Percentiles rank a stretch among this genome's conserved stretches.
Conservation (phyloP, 495 filamentous ascomycete genomes). For the Podospora conica region DNA sequence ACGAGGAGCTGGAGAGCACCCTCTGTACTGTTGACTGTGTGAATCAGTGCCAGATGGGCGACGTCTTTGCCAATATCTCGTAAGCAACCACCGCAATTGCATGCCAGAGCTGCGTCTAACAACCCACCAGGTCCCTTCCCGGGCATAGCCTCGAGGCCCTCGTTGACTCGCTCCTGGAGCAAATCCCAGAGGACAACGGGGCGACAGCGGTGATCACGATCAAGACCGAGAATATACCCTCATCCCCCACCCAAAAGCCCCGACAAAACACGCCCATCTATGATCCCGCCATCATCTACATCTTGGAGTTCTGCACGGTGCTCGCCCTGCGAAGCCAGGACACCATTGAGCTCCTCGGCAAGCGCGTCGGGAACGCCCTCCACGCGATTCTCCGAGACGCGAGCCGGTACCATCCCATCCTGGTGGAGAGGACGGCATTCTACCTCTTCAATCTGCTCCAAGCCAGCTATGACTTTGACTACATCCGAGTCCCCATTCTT, state of each 20-base stretch:
- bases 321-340: constrained; percentile 70
- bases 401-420: constrained; percentile 66
- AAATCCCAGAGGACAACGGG: constrained; percentile 78
- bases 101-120: constrained; percentile 1
- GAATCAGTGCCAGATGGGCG: constrained; percentile 76
- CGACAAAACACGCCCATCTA: constrained; percentile 56
- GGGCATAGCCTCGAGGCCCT: constrained; percentile 58
- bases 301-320: constrained; percentile 82
- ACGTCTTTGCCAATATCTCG: constrained; percentile 80
- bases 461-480: constrained; percentile 84
- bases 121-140: constrained; percentile 56
- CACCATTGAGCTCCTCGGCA: constrained; percentile 66
- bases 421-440: constrained; percentile 75
- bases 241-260: constrained; percentile 46
- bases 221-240: constrained; percentile 67
- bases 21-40: constrained; percentile 92
- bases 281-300: constrained; percentile 78
- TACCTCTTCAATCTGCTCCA: constrained; percentile 81
- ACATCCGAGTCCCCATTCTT: constrained; percentile 85
- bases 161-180: constrained; percentile 66
- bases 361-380: constrained; percentile 69
- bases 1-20: constrained; percentile 94
- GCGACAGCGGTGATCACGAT: constrained; percentile 73
- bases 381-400: constrained; percentile 78
- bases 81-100: constrained; percentile 37